Evolutionary conservation across 2,329 filamentous ascomycete genomes (phyloP).

Genomic region (Hymenoscyphus scutula): DNA sequence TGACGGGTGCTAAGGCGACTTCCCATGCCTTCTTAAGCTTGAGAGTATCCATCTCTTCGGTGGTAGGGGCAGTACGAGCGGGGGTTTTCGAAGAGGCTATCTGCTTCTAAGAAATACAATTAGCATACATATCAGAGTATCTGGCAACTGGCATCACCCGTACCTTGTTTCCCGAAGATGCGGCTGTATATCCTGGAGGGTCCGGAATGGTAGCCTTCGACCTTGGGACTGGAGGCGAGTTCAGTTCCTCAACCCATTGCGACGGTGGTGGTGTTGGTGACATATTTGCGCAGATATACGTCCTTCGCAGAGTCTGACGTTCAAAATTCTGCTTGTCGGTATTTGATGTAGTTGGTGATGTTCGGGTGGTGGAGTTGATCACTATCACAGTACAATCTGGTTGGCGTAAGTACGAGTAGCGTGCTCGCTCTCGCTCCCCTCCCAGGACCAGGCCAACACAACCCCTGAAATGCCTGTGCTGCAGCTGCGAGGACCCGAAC

Average conservation of each 20-base stretch:
- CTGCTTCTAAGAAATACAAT: conserved; percentile 37
- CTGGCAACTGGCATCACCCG: conserved; percentile 17
- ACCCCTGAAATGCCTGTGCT: conserved; percentile 17
- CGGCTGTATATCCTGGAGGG: conserved; percentile 75
- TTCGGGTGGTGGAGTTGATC: conserved; percentile 2
- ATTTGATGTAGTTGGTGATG: neutral
- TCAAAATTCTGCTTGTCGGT: neutral
- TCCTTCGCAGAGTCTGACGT: neutral
- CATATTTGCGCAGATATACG: conserved; percentile 30
- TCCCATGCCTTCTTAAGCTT: conserved; percentile 99
- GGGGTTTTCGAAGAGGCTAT: conserved; percentile 39
- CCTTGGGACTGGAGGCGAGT: conserved; percentile 64
- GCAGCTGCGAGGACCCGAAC: conserved; percentile 17
- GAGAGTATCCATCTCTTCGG: conserved; percentile 88
- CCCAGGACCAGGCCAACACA: conserved; percentile 11
- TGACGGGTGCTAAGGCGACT: conserved; percentile 87
- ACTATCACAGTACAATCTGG: neutral
- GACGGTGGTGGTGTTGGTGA: conserved; percentile 52
- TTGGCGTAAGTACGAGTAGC: conserved; percentile 13
- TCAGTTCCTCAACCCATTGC: conserved; percentile 80
- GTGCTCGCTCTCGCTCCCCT: conserved; percentile 11
- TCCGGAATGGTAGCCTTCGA: conserved; percentile 71
- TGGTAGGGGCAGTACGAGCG: conserved; percentile 64
- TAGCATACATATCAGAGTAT: conserved; percentile 13
- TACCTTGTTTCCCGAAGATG: conserved; percentile 56